Percentiles rank a stretch among this genome's conserved stretches.
Evolutionary conservation across 139 green algal species (phyloP).

Genomic region (Monoraphidium neglectum): DNA sequence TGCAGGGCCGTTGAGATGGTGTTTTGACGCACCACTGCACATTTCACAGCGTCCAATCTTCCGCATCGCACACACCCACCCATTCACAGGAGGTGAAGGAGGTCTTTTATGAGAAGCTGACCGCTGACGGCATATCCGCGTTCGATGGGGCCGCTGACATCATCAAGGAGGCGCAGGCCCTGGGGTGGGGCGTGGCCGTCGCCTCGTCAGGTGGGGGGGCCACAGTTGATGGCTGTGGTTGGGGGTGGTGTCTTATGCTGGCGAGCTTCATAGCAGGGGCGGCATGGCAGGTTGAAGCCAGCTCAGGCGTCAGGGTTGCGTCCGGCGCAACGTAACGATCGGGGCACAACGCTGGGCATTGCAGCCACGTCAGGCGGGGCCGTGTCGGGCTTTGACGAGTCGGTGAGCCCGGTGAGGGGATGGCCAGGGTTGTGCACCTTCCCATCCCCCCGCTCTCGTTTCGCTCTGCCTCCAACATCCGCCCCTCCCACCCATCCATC

Average conservation of each 20-base stretch:
- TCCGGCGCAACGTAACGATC: too few relatives aligned
- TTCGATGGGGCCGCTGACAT: conserved; percentile 43
- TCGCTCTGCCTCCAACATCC: too few relatives aligned
- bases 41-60: neutral
- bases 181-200: conserved; percentile 45
- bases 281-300: too few relatives aligned
- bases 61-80: neutral
- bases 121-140: conserved; percentile 40
- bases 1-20: neutral
- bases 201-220: conserved; percentile 38
- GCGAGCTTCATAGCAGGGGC: too few relatives aligned
- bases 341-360: too few relatives aligned
- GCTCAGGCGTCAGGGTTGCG: too few relatives aligned
- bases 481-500: neutral
- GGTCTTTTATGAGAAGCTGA: conserved; percentile 47
- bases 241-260: neutral
- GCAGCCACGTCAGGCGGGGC: too few relatives aligned
- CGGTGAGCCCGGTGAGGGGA: too few relatives aligned
- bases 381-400: too few relatives aligned
- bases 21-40: neutral
- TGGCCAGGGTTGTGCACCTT: too few relatives aligned
- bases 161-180: conserved; percentile 23
- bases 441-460: too few relatives aligned
- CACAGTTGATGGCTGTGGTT: neutral
- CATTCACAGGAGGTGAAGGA: conserved; percentile 35